Evolutionary conservation across 257 asterid species (phyloP).

Genomic region (Rehmannia glutinosa): DNA sequence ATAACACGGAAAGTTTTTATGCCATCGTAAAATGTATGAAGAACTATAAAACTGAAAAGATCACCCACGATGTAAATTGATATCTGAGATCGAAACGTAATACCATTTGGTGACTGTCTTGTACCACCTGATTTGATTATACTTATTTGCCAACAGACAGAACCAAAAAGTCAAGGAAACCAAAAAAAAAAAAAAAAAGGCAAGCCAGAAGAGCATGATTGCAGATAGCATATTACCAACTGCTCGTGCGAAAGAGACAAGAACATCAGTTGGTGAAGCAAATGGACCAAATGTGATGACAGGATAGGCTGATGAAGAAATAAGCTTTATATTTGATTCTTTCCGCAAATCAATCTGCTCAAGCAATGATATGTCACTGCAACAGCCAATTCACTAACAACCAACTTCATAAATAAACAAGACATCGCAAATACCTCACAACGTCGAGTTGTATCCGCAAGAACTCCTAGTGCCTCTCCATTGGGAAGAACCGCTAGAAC

Average conservation of each 20-base stretch:
- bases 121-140: too few relatives aligned
- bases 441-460: conserved; percentile 89
- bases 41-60: too few relatives aligned
- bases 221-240: conserved; percentile 50
- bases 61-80: too few relatives aligned
- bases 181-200: background rate
- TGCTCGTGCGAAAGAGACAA: conserved; percentile 66
- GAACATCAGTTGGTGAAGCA: conserved; percentile 85
- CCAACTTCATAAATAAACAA: background rate
- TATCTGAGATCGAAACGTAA: too few relatives aligned
- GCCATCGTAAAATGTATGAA: too few relatives aligned
- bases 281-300: conserved; percentile 89
- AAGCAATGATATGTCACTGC: conserved; percentile 16
- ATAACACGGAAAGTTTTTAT: too few relatives aligned
- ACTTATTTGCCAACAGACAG: too few relatives aligned
- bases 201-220: conserved; percentile 10
- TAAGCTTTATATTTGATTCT: conserved; percentile 56
- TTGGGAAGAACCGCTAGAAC: conserved; percentile 79
- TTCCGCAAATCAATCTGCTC: conserved; percentile 79
- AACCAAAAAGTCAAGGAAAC: background rate
- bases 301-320: conserved; percentile 62
- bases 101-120: too few relatives aligned
- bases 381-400: conserved; percentile 6
- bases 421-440: conserved; percentile 64
- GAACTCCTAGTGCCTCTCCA: conserved; percentile 88